Base-by-base conservation (phyloP, 2,329 filamentous ascomycete genomes). In the Pseudogymnoascus sp. region DNA sequence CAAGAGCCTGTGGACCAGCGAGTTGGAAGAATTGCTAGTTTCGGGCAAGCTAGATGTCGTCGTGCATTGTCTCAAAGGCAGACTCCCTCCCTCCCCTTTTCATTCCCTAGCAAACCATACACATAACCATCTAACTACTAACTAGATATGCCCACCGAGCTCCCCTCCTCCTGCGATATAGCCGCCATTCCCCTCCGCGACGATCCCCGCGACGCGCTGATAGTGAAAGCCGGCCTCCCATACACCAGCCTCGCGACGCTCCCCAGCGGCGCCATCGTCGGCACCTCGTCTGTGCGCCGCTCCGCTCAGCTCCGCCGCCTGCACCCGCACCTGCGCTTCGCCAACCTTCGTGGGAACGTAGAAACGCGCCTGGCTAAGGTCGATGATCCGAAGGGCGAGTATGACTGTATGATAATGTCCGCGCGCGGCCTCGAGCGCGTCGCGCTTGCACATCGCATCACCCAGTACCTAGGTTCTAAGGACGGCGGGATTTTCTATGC, bases 1-100 rank as follows among this genome's bases (percentile, higher is more conserved):
- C 65, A 97, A 97, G 79, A 91, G 89, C 60, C 79, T 97, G 64
- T 97, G 93, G 93, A 97, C 93, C 8, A 85, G 90, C 69, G 92
- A 97, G 79, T 81, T 97, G 62, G 93, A 97, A 76, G 88, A 87
- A 28, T 80, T 85, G 71, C 82, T 96, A 61, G 79, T 86, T 52
- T 80, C 81, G 49, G 81, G 83, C 60, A 79, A 90, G 68, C 77
- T 96, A 65, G 90, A 96, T 76, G 76, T 95, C 58, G 88, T 96
- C 65, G 88, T 96, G 65, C 93, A 97, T 78, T 90, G 86, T 63
- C 80, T 96, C 72, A 97, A 97, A 82, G 60, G 60, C 52, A 31
- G 28, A 31, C 9, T 14, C 7, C 11, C 14, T 18, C 11, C 33
- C 35, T 49, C 23, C 40, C 35, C 31, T 21, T 49, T 55, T 18